Evolutionary conservation across 495 filamentous ascomycete species (phyloP), one percentile per base, ranked within the genome.

Genomic region (Trichocladium uniseriatum): DNA sequence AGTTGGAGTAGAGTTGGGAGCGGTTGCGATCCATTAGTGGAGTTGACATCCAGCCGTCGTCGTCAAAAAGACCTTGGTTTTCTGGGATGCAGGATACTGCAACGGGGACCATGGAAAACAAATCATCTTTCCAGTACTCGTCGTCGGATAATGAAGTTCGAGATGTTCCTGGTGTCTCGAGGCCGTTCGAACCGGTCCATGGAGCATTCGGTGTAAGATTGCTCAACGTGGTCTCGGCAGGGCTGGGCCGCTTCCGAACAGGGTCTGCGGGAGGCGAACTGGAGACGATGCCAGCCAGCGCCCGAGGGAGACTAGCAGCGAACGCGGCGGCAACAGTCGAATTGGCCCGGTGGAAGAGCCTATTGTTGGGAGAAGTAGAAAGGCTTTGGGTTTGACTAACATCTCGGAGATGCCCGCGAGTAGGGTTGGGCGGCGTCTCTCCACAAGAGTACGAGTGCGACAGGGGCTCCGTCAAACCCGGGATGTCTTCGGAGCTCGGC

Each of bases 41-140:
- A 3, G 79, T 73, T 31, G 74, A 75, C 41, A 83, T 69, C 63
- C 76, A 76, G n/a, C 80, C 80, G 60, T 90, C 86, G 43, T 84
- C 80, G 46, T 91, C 84, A 48, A 95, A 94, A 28, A 77, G 73
- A 35, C 76, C 75, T 54, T 85, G 81, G 49, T 95, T 89, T 58
- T 85, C 83, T 56, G 91, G 76, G 1, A 74, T 75, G 13, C 82
- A 76, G 13, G 72, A 79, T 42, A 94, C 74, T 50, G 61, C 64
- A 48, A 73, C 63, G 10, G 73, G 68, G 24, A 71, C 62, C 55
- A 66, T 60, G 15, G 67, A 62, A 19, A 64, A 54, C 27, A 59
- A 38, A 14, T 73, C 70, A 11, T 75, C 72, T 52, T 62, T 62
- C 41, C 56, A 60, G 28, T 46, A 62, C 45, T 63, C 66, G 54